These are phyloP conservation scores for Cocos nucifera DNA, from an alignment of 176 grass and related monocot genomes.

Conservation along the genomic window DNA sequence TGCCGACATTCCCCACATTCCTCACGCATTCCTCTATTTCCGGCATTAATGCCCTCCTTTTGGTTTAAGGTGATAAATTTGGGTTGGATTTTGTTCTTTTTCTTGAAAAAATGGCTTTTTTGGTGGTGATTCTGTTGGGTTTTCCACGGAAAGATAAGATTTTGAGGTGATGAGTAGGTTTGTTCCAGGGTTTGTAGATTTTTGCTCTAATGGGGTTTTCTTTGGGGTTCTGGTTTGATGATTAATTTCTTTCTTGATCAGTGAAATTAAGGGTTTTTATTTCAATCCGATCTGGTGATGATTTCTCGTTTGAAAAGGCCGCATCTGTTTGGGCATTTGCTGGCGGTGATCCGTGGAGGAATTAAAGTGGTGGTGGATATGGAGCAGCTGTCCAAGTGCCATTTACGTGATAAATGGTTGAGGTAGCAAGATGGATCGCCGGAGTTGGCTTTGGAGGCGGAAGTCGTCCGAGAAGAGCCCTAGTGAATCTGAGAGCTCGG, in stretches of 20 bases:
- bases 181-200: slow-evolving; percentile 3
- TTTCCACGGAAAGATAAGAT: slow-evolving; percentile 20
- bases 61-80: background rate
- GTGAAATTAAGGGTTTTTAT: slow-evolving; percentile 5
- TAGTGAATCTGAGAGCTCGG: slow-evolving; percentile 33
- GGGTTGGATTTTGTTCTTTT: slow-evolving; percentile 20
- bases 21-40: slow-evolving; percentile 29
- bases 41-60: slow-evolving; percentile 40
- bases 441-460: slow-evolving; percentile 37
- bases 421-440: slow-evolving; percentile 36
- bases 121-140: slow-evolving; percentile 2
- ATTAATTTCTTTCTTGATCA: slow-evolving; percentile 7
- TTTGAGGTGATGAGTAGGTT: slow-evolving; percentile 30
- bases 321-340: slow-evolving; percentile 5
- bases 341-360: slow-evolving; percentile 3
- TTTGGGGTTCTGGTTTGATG: background rate
- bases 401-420: slow-evolving; percentile 19
- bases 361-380: background rate
- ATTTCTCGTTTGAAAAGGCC: too few relatives aligned
- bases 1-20: slow-evolving; percentile 33
- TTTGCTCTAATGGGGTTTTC: background rate
- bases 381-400: slow-evolving; percentile 3
- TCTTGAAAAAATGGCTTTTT: background rate
- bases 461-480: slow-evolving; percentile 44
- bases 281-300: too few relatives aligned